Evolutionary conservation across 805 yeast genomes (phyloP), one percentile per base, ranked within the genome.

Genomic region (Teunomyces cretensis): DNA sequence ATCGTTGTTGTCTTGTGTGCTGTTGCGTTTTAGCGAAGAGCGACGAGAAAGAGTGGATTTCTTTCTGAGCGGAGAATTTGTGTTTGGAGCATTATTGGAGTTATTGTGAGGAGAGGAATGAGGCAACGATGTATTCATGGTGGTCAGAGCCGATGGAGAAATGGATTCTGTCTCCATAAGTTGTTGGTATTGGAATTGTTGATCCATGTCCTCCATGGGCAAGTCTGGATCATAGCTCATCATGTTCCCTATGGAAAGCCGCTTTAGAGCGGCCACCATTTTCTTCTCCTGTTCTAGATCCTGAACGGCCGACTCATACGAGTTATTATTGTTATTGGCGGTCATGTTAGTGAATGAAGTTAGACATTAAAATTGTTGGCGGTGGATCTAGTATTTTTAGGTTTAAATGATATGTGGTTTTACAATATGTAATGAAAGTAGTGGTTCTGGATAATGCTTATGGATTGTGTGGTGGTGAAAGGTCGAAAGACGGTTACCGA

Each of bases 251-350:
- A 87, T 84, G 0, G 89, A 83, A 13, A 85, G 69, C 47, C 95
- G 70, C 59, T 87, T 87, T 52, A 87, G 67, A 15, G 88, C 86
- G 30, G 85, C 80, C 49, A 87, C 87, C 60, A 83, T 81, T 62
- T 81, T 80, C 50, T 85, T 74, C 58, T 87, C 94, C 48, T 80
- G 82, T 56, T 86, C 88, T 38, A 87, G 79, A 5, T 89, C 88
- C 54, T 81, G 81, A 2, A 88, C 90, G 2, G 95, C 95, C 30
- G 65, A 56, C 51, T 62, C 71, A 53, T 69, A 70, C 53, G 45
- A 53, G 44, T 38, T 24, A 15, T 15, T 27, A 15, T 9, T 26
- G 16, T 28, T 38, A 11, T 32, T 38, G 32, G 13, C 12, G 17
- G 41, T 22, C 41, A 38, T 38, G 38, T 24, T 35, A 35, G 28